Evolutionary conservation across 257 asterid genomes (phyloP).

Genomic region (Nicotiana sylvestris): DNA sequence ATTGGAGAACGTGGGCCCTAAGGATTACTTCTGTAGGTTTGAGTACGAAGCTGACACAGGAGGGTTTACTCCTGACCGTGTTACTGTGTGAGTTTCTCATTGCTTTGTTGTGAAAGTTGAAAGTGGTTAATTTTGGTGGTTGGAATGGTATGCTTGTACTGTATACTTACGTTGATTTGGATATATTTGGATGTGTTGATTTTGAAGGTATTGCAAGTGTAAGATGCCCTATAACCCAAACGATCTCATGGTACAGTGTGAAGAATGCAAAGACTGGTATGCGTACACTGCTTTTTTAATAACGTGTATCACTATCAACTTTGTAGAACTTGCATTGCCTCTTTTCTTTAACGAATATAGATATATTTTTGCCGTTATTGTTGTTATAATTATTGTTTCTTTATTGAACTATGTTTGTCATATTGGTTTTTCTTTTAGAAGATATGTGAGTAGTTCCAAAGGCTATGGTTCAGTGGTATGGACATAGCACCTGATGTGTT

Average conservation of each 20-base stretch:
- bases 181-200: background rate
- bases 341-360: too few relatives aligned
- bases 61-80: conserved; percentile 79
- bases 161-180: too few relatives aligned
- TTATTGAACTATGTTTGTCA: too few relatives aligned
- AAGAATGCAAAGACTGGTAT: conserved; percentile 58
- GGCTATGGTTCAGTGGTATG: background rate
- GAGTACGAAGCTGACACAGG: conserved; percentile 85
- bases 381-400: too few relatives aligned
- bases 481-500: background rate
- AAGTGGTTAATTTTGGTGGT: background rate
- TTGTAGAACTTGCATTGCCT: too few relatives aligned
- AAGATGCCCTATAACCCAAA: conserved; percentile 84
- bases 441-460: too few relatives aligned
- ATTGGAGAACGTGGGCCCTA: conserved; percentile 70
- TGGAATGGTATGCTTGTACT: background rate
- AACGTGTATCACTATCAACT: too few relatives aligned
- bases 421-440: too few relatives aligned
- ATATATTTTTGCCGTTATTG: too few relatives aligned
- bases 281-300: background rate
- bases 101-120: background rate
- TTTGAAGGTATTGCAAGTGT: conserved; percentile 68
- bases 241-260: conserved; percentile 86
- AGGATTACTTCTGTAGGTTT: conserved; percentile 16
- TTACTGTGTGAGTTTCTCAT: conserved; percentile 66